Evolutionary conservation across 805 yeast species (phyloP).

Genomic region (Metschnikowia lunata): DNA sequence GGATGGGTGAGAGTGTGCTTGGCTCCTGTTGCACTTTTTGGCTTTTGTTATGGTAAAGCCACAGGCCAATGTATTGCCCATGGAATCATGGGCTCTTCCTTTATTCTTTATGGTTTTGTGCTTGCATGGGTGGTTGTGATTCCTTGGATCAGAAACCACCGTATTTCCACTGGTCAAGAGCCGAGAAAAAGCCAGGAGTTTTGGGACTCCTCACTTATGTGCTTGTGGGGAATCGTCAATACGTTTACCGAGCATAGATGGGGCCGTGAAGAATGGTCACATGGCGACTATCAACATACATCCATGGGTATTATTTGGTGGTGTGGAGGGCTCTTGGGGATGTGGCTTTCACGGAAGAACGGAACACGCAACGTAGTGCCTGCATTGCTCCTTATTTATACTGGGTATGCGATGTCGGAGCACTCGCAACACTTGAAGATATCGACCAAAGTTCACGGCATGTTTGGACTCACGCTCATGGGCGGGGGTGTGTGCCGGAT

Average conservation of each 20-base stretch:
- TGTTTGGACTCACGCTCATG: constrained; percentile 81
- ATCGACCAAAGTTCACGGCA: constrained; percentile 81
- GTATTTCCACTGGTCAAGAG: constrained; percentile 16
- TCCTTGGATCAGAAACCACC: constrained; percentile 66
- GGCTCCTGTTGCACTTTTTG: constrained; percentile 80
- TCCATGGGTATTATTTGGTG: constrained; percentile 97
- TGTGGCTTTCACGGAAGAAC: constrained; percentile 58
- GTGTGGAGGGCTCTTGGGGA: constrained; percentile 87
- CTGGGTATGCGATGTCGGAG: constrained; percentile 94
- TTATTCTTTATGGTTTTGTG: constrained; percentile 73
- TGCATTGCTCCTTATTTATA: constrained; percentile 72
- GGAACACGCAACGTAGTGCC: constrained; percentile 58
- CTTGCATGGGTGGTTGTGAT: constrained; percentile 61
- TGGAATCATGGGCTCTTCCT: constrained; percentile 93
- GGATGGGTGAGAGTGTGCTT: constrained; percentile 80
- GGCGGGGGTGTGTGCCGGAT: constrained; percentile 72
- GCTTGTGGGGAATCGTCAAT: constrained; percentile 87
- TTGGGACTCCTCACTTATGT: constrained; percentile 76
- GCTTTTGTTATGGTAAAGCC: constrained; percentile 78
- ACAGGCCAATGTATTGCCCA: constrained; percentile 97
- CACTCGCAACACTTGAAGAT: constrained; percentile 74
- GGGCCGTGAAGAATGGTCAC: constrained; percentile 85
- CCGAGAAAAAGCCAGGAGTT: constrained; percentile 65
- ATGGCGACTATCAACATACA: constrained; percentile 93
- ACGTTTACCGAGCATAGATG: constrained; percentile 96